A percentile compares a stretch with the other conserved stretches of the same genome.
Conservation (phyloP, 306 rosid species). For the Prosopis cineraria region DNA sequence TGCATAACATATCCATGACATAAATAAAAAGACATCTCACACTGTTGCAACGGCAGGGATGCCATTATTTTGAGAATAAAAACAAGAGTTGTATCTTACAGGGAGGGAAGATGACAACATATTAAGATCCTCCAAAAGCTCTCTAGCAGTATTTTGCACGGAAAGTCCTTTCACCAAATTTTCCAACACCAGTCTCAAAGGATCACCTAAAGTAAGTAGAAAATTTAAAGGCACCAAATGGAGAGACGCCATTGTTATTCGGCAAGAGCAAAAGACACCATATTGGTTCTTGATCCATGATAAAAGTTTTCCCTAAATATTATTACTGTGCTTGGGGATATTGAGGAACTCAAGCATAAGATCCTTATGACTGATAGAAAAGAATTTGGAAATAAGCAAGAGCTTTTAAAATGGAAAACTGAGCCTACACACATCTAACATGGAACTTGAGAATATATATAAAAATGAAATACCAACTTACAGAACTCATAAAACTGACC, state of each 20-base stretch:
- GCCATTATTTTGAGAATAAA: slow-evolving; percentile 7
- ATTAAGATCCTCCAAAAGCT: slow-evolving; percentile 58
- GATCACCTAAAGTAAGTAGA: slow-evolving; percentile 52
- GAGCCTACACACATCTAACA: slow-evolving; percentile 3
- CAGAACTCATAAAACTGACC: slow-evolving; percentile 54
- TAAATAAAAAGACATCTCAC: slow-evolving; percentile 27
- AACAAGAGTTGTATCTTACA: slow-evolving; percentile 55
- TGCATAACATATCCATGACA: slow-evolving; percentile 8
- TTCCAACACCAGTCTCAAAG: slow-evolving; percentile 51
- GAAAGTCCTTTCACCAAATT: slow-evolving; percentile 59
- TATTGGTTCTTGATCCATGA: background rate
- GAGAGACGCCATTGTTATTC: slow-evolving; percentile 24
- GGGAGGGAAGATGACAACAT: slow-evolving; percentile 60
- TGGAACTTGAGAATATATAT: slow-evolving; percentile 29
- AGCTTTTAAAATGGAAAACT: slow-evolving; percentile 3
- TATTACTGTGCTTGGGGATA: slow-evolving; percentile 15
- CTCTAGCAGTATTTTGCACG: slow-evolving; percentile 50
- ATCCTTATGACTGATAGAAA: slow-evolving; percentile 6
- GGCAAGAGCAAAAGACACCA: background rate
- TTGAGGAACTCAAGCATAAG: slow-evolving; percentile 8
- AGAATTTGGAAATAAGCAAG: slow-evolving; percentile 10
- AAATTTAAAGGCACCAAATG: slow-evolving; percentile 36
- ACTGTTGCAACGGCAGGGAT: background rate
- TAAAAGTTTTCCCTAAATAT: slow-evolving; percentile 8
- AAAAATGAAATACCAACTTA: slow-evolving; percentile 10